These are phyloP conservation scores for Boechera retrofracta DNA, from an alignment of 345 rosid genomes.

Conservation along the genomic window DNA sequence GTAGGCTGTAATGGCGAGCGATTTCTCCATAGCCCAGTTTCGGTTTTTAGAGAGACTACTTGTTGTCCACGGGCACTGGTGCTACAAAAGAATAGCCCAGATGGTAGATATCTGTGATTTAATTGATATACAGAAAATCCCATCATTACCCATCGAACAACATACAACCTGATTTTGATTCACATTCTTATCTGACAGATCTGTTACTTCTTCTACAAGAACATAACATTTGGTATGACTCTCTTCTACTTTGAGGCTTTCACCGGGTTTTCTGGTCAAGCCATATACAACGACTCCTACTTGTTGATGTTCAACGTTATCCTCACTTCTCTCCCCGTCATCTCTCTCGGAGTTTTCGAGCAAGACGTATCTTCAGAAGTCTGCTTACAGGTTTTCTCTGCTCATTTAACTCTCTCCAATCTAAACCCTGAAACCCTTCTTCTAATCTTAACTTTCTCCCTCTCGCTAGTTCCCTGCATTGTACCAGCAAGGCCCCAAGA, in stretches of 20 bases:
- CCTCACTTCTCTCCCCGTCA: slow-evolving; percentile 80
- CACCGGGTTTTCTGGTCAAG: slow-evolving; percentile 71
- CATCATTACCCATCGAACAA: slow-evolving; percentile 18
- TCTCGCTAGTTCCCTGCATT: slow-evolving; percentile 70
- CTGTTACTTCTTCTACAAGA: slow-evolving; percentile 78
- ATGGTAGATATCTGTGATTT: slow-evolving; percentile 60
- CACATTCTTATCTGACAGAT: slow-evolving; percentile 52
- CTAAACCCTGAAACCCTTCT: not conserved
- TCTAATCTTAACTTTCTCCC: slow-evolving; percentile 2
- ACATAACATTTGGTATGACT: slow-evolving; percentile 76
- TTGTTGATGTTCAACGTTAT: slow-evolving; percentile 70
- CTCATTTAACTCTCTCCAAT: not conserved
- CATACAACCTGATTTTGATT: slow-evolving; percentile 32
- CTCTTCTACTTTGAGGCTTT: slow-evolving; percentile 70
- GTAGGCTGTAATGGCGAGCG: slow-evolving; percentile 92
- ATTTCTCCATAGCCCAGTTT: slow-evolving; percentile 80
- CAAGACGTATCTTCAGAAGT: slow-evolving; percentile 78
- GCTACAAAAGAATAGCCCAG: slow-evolving; percentile 77
- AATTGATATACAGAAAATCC: slow-evolving; percentile 19
- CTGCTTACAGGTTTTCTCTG: slow-evolving; percentile 67
- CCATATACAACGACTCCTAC: slow-evolving; percentile 69
- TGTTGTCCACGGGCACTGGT: slow-evolving; percentile 90
- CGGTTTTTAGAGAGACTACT: slow-evolving; percentile 72
- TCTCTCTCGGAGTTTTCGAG: slow-evolving; percentile 73
- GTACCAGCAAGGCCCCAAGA: slow-evolving; percentile 75